Conservation (phyloP, 2,329 filamentous ascomycete species). For the Paracamarosporium sp. region DNA sequence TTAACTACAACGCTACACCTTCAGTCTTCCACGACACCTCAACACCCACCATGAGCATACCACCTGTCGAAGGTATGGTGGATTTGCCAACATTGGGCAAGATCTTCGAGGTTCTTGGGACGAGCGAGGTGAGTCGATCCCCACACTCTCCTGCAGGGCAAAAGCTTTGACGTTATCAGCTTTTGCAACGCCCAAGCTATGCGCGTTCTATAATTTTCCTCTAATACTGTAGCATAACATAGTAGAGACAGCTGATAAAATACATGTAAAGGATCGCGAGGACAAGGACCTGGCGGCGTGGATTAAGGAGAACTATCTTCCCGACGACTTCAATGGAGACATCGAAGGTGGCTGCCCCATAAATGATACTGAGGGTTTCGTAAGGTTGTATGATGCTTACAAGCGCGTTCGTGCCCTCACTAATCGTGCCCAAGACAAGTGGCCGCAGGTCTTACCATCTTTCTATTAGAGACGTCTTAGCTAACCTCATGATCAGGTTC, state of each 20-base stretch:
- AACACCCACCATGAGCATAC: slow-evolving; percentile 14
- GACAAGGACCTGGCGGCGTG: slow-evolving; percentile 30
- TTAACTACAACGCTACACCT: neutral
- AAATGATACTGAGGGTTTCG: slow-evolving; percentile 27
- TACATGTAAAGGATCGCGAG: slow-evolving; percentile 12
- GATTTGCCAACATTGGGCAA: slow-evolving; percentile 28
- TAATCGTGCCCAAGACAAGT: slow-evolving; percentile 38
- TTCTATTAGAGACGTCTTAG: neutral
- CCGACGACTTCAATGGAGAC: slow-evolving; percentile 10
- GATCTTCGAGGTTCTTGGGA: slow-evolving; percentile 26
- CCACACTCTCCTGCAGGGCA: neutral
- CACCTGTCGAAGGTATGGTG: slow-evolving; percentile 27
- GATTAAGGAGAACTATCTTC: slow-evolving; percentile 30
- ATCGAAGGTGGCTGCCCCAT: slow-evolving; percentile 18
- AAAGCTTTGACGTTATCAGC: neutral
- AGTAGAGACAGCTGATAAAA: neutral
- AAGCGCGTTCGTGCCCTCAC: slow-evolving; percentile 35
- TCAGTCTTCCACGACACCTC: neutral
- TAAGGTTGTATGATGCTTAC: slow-evolving; percentile 34
- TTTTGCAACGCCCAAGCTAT: neutral
- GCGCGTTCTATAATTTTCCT: no score
- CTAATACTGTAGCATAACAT: neutral
- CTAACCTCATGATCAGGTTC: slow-evolving; percentile 16
- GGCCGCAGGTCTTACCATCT: slow-evolving; percentile 21
- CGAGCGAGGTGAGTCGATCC: slow-evolving; percentile 21